Evolutionary conservation across 192 early-diverging fungal genomes (phyloP).

Genomic region (Coemansia sp.): DNA sequence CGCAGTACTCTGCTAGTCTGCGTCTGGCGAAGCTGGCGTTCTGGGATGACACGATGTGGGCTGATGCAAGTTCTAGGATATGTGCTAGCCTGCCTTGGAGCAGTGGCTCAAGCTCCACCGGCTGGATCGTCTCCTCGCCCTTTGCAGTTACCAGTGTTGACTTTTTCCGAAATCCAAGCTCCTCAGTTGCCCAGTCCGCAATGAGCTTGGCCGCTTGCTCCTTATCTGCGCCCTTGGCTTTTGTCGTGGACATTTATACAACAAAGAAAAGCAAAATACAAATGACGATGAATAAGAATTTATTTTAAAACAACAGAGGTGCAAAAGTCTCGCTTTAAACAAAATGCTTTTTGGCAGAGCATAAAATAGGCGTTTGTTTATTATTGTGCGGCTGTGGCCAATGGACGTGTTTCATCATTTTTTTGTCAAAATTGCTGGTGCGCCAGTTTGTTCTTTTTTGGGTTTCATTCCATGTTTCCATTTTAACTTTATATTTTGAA

Average conservation of each 20-base stretch:
- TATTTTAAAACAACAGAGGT: not conserved
- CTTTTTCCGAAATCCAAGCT: constrained; percentile 44
- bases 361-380: constrained; percentile 15
- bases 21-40: constrained; percentile 18
- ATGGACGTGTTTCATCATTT: not conserved
- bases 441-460: not conserved
- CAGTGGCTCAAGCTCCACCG: constrained; percentile 37
- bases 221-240: constrained; percentile 15
- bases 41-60: constrained; percentile 38
- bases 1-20: constrained; percentile 26
- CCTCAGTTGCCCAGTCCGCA: constrained; percentile 45
- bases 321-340: not conserved
- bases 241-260: not conserved
- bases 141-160: constrained; percentile 45
- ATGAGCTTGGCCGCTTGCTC: constrained; percentile 27
- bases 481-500: not conserved
- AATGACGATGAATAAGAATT: not conserved
- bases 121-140: constrained; percentile 42
- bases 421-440: not conserved
- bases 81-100: constrained; percentile 43
- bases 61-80: constrained; percentile 29
- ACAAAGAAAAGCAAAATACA: not conserved
- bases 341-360: no score
- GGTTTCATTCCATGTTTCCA: not conserved
- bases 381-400: not conserved